A percentile compares a stretch with the other conserved stretches of the same genome.
Evolutionary conservation across 2,329 filamentous ascomycete species (phyloP).

Genomic region (Fusarium agapanthi): DNA sequence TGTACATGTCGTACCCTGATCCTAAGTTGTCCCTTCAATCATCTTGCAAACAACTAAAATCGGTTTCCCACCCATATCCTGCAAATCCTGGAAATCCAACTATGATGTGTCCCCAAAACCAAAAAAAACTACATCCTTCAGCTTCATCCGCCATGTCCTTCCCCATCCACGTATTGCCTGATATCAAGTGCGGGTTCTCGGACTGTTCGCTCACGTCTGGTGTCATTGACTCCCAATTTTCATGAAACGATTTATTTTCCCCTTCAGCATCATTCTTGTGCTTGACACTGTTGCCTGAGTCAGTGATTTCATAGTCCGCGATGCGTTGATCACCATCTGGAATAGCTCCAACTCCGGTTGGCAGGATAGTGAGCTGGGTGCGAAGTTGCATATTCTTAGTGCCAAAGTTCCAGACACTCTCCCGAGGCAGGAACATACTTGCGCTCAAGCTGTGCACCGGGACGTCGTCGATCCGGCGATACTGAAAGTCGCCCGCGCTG

Average conservation of each 20-base stretch:
- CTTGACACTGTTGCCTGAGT: conserved; percentile 9
- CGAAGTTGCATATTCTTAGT: conserved; percentile 41
- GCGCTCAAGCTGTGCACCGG: conserved; percentile 64
- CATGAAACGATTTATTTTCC: conserved; percentile 45
- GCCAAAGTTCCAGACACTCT: conserved; percentile 60
- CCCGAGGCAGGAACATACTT: conserved; percentile 61
- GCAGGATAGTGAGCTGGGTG: conserved; percentile 8
- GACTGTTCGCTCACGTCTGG: conserved; percentile 50
- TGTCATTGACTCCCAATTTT: conserved; percentile 50
- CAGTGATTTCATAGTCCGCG: conserved; percentile 24
- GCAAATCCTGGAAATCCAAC: conserved; percentile 30
- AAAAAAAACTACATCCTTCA: conserved; percentile 13
- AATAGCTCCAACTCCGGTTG: conserved; percentile 40
- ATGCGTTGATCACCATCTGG: conserved; percentile 35
- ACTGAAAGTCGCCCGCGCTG: conserved; percentile 57
- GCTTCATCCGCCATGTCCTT: conserved; percentile 30
- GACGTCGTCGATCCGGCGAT: conserved; percentile 57
- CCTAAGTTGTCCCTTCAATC: conserved; percentile 19
- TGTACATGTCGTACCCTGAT: conserved; percentile 30
- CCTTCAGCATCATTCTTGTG: conserved; percentile 14
- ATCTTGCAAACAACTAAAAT: conserved; percentile 31
- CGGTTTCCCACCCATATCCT: conserved; percentile 27
- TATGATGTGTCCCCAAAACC: conserved; percentile 12
- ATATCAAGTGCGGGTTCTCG: conserved; percentile 45
- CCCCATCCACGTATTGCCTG: conserved; percentile 52